Conservation (phyloP, 768 basidiomycete species). For the Leucocoprinus birnbaumii region DNA sequence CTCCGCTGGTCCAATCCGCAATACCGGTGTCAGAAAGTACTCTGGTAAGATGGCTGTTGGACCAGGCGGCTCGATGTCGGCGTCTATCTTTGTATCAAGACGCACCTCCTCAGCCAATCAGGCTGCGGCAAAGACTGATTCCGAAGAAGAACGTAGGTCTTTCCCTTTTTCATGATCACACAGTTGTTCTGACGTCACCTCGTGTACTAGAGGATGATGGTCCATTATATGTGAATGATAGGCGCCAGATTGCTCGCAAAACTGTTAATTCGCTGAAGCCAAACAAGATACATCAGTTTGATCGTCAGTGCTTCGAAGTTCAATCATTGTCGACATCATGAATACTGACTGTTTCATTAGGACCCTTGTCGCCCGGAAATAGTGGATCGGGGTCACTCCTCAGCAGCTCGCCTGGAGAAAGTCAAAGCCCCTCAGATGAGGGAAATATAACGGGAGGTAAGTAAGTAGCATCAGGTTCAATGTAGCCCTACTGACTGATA, state of each 20-base stretch:
- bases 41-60: neutral
- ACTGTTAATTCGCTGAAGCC: neutral
- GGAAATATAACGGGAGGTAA: too few species aligned
- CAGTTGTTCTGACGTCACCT: neutral
- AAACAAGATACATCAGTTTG: neutral
- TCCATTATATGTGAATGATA: neutral
- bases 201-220: neutral
- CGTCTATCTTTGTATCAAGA: neutral
- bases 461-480: too few species aligned
- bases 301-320: neutral
- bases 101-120: neutral
- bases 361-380: too few species aligned
- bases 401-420: too few species aligned
- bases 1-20: neutral
- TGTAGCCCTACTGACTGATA: neutral
- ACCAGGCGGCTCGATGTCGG: neutral
- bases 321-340: neutral
- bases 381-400: too few species aligned
- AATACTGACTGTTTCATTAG: too few species aligned
- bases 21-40: neutral
- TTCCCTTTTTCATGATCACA: neutral
- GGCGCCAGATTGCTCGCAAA: constrained; percentile 4
- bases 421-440: too few species aligned
- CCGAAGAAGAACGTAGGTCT: neutral
- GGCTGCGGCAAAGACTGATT: too few species aligned